A percentile compares a stretch with the other conserved stretches of the same genome.
Conservation (phyloP, 2,329 filamentous ascomycete genomes). For the Aspergillus ochraceoroseus region DNA sequence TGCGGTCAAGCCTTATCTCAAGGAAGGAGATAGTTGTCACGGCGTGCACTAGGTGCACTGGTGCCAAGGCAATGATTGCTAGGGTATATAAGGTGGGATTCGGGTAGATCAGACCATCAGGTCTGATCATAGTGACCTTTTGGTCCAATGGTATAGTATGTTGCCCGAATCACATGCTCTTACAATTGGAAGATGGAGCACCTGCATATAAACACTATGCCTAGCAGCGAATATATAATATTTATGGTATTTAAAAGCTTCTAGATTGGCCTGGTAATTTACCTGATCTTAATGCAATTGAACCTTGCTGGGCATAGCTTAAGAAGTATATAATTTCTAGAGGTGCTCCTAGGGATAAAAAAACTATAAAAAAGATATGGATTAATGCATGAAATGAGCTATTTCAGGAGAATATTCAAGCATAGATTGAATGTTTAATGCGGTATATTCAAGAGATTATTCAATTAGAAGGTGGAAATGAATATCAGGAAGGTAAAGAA, state of each 20-base stretch:
- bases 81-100: too few species aligned
- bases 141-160: too few species aligned
- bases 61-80: too few species aligned
- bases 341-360: background rate
- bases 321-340: slow-evolving; percentile 1
- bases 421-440: background rate
- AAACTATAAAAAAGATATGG: slow-evolving; percentile 1
- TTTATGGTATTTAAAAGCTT: slow-evolving; percentile 3
- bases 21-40: too few species aligned
- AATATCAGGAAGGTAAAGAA: background rate
- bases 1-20: too few species aligned
- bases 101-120: too few species aligned
- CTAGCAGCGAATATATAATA: background rate
- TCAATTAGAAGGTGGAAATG: background rate
- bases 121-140: too few species aligned
- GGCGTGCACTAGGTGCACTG: too few species aligned
- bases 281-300: slow-evolving; percentile 5
- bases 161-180: too few species aligned
- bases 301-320: background rate
- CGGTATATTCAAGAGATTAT: background rate
- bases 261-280: slow-evolving; percentile 2
- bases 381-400: slow-evolving; percentile 1
- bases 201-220: background rate
- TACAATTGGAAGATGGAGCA: background rate
- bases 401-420: background rate